Evolutionary conservation across 306 rosid species (phyloP).

Genomic region (Fagus crenata): DNA sequence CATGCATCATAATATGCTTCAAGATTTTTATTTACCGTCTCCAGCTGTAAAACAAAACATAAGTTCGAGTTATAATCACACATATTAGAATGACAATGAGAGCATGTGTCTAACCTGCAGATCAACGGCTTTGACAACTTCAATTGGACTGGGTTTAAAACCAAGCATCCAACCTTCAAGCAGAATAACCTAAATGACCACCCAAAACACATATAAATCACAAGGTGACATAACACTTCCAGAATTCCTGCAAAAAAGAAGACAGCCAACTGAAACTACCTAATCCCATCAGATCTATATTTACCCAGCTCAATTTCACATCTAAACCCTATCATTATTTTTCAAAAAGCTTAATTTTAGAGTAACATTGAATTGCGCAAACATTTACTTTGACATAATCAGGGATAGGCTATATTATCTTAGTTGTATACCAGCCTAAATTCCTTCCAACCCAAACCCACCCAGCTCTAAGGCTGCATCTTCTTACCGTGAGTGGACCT

Average conservation of each 20-base stretch:
- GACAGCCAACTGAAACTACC: constrained; percentile 5
- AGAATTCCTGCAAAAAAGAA: neutral
- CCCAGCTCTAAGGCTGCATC: constrained; percentile 7
- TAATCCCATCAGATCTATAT: neutral
- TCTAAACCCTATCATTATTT: constrained; percentile 5
- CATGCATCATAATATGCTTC: constrained; percentile 86
- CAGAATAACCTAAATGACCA: constrained; percentile 64
- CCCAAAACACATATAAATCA: constrained; percentile 11
- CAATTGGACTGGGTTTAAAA: constrained; percentile 73
- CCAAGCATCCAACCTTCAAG: constrained; percentile 99
- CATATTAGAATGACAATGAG: neutral
- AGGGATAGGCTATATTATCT: neutral
- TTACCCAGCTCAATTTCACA: constrained; percentile 2
- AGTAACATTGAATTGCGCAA: neutral
- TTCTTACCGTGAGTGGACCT: constrained; percentile 77
- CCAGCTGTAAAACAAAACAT: constrained; percentile 54
- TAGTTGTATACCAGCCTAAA: constrained; percentile 4
- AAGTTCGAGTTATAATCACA: constrained; percentile 16
- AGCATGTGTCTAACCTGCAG: constrained; percentile 63
- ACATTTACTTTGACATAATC: constrained; percentile 13
- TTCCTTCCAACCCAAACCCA: neutral
- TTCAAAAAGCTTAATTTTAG: neutral
- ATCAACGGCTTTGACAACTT: constrained; percentile 66
- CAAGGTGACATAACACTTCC: neutral
- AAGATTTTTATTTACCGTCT: constrained; percentile 67